A percentile compares a stretch with the other conserved stretches of the same genome.
These are phyloP conservation scores for Prunus mira DNA, from an alignment of 306 rosid species.

Conservation along the genomic window DNA sequence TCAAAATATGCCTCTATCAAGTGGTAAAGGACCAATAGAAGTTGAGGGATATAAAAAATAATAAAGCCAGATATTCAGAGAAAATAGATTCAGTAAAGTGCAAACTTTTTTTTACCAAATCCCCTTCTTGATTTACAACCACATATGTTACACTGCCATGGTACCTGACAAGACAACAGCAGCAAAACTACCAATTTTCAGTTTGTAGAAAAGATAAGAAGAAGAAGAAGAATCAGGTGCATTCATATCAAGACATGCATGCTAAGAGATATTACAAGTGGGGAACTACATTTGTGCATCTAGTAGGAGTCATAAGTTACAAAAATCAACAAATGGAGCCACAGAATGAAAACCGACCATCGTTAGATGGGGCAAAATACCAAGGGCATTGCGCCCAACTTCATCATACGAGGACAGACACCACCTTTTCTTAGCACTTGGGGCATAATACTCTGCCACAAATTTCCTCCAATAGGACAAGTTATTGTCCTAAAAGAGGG, in stretches of 20 bases:
- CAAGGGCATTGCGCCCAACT: conserved; percentile 26
- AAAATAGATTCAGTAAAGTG: background rate
- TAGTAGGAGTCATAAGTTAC: too few species aligned
- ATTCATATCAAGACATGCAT: background rate
- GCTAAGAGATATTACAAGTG: background rate
- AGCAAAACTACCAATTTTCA: background rate
- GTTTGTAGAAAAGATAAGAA: background rate
- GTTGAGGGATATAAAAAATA: background rate
- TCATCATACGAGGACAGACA: conserved; percentile 39
- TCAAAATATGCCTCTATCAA: conserved; percentile 38
- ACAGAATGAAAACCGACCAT: conserved; percentile 28
- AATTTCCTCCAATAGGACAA: conserved; percentile 42
- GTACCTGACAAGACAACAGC: conserved; percentile 26
- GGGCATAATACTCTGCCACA: conserved; percentile 42
- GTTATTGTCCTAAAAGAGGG: conserved; percentile 30
- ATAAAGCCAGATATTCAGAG: background rate
- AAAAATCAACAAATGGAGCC: background rate
- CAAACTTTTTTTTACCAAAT: conserved; percentile 29
- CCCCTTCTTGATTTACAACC: conserved; percentile 33
- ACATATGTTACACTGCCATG: conserved; percentile 41
- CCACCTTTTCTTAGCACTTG: conserved; percentile 42
- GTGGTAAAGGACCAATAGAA: conserved; percentile 12
- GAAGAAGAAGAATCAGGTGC: background rate
- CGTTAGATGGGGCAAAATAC: conserved; percentile 27
- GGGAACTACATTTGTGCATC: background rate